Evolutionary conservation across 306 rosid genomes (phyloP).

Genomic region (Vigna radiata): DNA sequence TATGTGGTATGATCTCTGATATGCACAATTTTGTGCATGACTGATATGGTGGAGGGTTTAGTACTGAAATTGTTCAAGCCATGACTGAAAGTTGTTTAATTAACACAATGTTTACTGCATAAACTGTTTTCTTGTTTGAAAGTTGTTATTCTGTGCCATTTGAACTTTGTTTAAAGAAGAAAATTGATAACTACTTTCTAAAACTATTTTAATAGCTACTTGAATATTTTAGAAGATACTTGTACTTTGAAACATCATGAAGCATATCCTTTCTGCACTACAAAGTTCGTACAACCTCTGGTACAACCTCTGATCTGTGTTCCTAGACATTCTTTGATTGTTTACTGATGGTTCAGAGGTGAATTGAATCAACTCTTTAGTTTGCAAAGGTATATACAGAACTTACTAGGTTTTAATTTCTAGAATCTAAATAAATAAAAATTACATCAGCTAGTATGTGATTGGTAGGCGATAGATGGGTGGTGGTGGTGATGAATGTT

Average conservation of each 20-base stretch:
- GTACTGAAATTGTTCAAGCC: not conserved
- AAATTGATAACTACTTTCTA: not conserved
- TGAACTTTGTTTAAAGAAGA: conserved; percentile 4
- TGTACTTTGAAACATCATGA: conserved; percentile 2
- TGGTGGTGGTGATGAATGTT: not conserved
- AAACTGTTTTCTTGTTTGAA: not conserved
- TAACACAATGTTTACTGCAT: conserved; percentile 8
- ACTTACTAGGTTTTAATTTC: not conserved
- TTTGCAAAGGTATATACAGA: not conserved
- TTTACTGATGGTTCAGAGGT: not conserved
- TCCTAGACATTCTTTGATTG: not conserved
- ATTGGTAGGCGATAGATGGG: not conserved
- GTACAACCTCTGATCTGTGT: not conserved
- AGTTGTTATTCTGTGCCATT: not conserved
- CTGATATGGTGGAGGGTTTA: not conserved
- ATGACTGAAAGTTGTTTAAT: not conserved
- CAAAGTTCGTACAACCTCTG: not conserved
- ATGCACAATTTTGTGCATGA: conserved; percentile 18
- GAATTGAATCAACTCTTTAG: not conserved
- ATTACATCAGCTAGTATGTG: not conserved
- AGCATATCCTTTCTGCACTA: not conserved
- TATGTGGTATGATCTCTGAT: not conserved
- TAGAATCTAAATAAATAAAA: not conserved
- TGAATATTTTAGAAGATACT: not conserved
- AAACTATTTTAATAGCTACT: not conserved